Evolutionary conservation across 805 yeast genomes (phyloP).

Genomic region (Limtongia smithiae): DNA sequence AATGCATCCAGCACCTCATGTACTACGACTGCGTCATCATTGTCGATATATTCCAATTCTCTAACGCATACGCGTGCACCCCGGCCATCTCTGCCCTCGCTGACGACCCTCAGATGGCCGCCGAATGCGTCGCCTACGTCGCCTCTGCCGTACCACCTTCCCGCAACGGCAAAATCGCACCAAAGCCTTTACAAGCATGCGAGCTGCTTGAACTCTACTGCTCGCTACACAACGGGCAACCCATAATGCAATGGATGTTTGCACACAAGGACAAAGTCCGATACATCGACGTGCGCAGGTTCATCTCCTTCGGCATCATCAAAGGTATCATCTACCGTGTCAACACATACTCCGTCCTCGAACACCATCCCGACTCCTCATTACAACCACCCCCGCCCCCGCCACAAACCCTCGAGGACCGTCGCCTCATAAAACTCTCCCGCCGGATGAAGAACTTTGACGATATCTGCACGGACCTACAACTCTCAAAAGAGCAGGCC

Average conservation of each 20-base stretch:
- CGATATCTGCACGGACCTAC: constrained; percentile 63
- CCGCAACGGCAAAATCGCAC: neutral
- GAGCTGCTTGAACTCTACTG: constrained; percentile 69
- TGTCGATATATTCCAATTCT: constrained; percentile 83
- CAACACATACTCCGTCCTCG: constrained; percentile 65
- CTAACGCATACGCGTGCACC: constrained; percentile 85
- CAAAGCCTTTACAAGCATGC: constrained; percentile 44
- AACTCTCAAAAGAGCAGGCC: constrained; percentile 28
- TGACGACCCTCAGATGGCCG: constrained; percentile 60
- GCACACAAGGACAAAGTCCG: constrained; percentile 56
- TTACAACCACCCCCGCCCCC: neutral
- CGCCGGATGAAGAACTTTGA: constrained; percentile 34
- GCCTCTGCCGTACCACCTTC: constrained; percentile 40
- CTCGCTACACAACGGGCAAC: constrained; percentile 71
- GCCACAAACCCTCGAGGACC: neutral
- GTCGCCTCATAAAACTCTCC: constrained; percentile 7
- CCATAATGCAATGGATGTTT: constrained; percentile 76
- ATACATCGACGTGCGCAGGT: constrained; percentile 76
- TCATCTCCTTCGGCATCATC: constrained; percentile 80
- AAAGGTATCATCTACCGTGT: constrained; percentile 80
- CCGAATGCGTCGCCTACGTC: constrained; percentile 83
- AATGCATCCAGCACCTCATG: constrained; percentile 85
- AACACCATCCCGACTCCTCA: constrained; percentile 8
- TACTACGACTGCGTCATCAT: constrained; percentile 83
- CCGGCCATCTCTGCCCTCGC: constrained; percentile 68